These are phyloP conservation scores for Erysimum cheiranthoides DNA, from an alignment of 345 rosid genomes.

Conservation along the genomic window DNA sequence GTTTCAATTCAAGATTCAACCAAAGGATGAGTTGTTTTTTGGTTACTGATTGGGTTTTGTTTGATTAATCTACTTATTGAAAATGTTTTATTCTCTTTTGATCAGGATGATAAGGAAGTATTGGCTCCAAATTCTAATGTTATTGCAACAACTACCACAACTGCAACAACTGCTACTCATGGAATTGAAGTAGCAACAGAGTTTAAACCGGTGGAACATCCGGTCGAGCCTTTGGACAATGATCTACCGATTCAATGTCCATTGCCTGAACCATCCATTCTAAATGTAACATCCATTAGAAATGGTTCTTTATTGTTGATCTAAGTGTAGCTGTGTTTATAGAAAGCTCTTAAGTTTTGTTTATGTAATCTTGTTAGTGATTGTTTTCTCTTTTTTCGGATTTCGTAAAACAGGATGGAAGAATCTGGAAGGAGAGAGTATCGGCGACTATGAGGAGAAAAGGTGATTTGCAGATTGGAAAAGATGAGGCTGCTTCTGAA, in stretches of 20 bases:
- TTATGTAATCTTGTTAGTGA: slow-evolving; percentile 5
- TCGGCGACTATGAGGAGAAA: slow-evolving; percentile 64
- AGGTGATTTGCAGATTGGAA: slow-evolving; percentile 67
- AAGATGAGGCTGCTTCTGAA: slow-evolving; percentile 62
- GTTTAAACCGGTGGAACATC: slow-evolving; percentile 96
- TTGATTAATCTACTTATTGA: slow-evolving; percentile 20
- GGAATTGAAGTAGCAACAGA: slow-evolving; percentile 87
- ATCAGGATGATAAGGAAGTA: slow-evolving; percentile 73
- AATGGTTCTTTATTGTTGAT: neutral
- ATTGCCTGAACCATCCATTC: slow-evolving; percentile 87
- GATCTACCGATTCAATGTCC: slow-evolving; percentile 90
- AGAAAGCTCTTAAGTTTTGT: slow-evolving; percentile 12
- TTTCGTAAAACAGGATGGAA: slow-evolving; percentile 71
- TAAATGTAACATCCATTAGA: slow-evolving; percentile 62
- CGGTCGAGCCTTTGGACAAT: slow-evolving; percentile 78
- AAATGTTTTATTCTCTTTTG: slow-evolving; percentile 14
- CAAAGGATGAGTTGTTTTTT: slow-evolving; percentile 2
- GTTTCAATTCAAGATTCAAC: slow-evolving; percentile 25
- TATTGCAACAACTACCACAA: slow-evolving; percentile 44
- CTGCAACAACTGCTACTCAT: slow-evolving; percentile 61
- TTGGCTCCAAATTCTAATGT: slow-evolving; percentile 63
- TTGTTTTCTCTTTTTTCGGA: neutral
- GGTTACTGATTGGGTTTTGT: slow-evolving; percentile 13
- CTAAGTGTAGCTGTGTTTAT: neutral
- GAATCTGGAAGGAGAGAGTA: slow-evolving; percentile 92